Evolutionary conservation across 345 rosid species (phyloP), one percentile per base, ranked within the genome.

Genomic region (Citrus trifoliata): DNA sequence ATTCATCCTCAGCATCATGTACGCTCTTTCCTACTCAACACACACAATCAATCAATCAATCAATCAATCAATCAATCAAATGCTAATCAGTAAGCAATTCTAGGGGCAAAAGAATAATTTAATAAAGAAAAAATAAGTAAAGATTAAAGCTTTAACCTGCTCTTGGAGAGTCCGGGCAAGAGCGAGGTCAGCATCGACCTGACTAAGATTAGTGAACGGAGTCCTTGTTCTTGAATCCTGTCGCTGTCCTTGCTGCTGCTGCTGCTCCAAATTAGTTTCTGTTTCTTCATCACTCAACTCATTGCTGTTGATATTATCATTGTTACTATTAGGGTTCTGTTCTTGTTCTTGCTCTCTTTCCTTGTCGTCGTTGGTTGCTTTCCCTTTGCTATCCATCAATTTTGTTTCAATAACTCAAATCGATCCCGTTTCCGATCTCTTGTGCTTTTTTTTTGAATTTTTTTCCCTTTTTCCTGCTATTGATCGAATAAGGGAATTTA

Each of bases 91-190:
- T 7, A 30, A 30, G 4, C n/a, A 67, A 80, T 42, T 8, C 56
- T 2, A 79, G 32, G 60, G 38, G 48, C 35, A 64, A 61, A 18
- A 12, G 35, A 73, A 76, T 48, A 64, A 65, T 61, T 7, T 7
- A 64, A 21, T 62, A 18, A 48, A 72, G 72, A 30, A 63, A 32
- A 63, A 28, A 63, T 13, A 1, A 16, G 19, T 16, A 64, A 64
- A 14, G 40, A 16, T 30, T 32, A 66, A 13, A 28, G 35, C 35
- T 62, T 62, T 62, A 13, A 95, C 98, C 94, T 94, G 98, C 66
- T 94, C 99, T 83, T 94, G 98, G 16, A 93, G 95, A 74, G 93
- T 86, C 24, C 97, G 93, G 32, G 98, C 98, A 62, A 94, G 99
- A 77, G 93, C 97, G 37, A 89, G 95, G 89, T 94, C 98, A 53